Evolutionary conservation across 1,284 basidiomycete genomes (phyloP), one percentile per base, ranked within the genome.

Genomic region (Cryptococcus sp.): DNA sequence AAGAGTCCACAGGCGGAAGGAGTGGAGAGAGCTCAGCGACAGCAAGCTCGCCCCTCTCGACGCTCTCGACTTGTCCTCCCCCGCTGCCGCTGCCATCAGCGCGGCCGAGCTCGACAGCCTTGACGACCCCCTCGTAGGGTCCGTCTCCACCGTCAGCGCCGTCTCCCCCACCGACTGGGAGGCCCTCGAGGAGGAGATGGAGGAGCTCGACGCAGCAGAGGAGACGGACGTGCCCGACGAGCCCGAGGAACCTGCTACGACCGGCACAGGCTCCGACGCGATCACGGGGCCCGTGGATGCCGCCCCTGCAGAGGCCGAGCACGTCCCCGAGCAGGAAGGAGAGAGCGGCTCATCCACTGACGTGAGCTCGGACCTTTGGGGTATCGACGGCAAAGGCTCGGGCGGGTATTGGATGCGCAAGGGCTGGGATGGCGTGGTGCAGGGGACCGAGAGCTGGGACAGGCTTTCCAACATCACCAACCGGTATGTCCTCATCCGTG

Each of bases 371-470:
- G 28, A 33, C 20, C 50, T 47, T n/a, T 77, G 75, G 75, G 72
- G 70, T 18, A 55, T 69, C n/a, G 67, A 76, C 55, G 74, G 74
- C 18, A 58, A 65, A 52, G 75, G 75, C 15, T 61, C 69, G 12
- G 75, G 73, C 6, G 68, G 63, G 9, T 77, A 77, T 55, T 77
- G 73, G 73, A 76, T 75, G 73, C 55, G 63, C 38, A 57, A 62
- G 23, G 69, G 67, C 56, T 77, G 76, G 76, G 68, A 74, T 61
- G 76, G 76, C 8, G 48, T 35, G 9, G 75, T 77, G 3, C 35
- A 64, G 18, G 63, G 63, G 39, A 69, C 70, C 3, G 44, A 67
- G 20, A 60, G 57, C 8, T 77, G 75, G 74, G 63, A 70, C 1
- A 56, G 71, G 38, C 59, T 77, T 24, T 69, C 65, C 59, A 73